phyloP scores from a whole-genome alignment of 2,329 filamentous ascomycete species.

The Sphaceloma murrayae region DNA sequence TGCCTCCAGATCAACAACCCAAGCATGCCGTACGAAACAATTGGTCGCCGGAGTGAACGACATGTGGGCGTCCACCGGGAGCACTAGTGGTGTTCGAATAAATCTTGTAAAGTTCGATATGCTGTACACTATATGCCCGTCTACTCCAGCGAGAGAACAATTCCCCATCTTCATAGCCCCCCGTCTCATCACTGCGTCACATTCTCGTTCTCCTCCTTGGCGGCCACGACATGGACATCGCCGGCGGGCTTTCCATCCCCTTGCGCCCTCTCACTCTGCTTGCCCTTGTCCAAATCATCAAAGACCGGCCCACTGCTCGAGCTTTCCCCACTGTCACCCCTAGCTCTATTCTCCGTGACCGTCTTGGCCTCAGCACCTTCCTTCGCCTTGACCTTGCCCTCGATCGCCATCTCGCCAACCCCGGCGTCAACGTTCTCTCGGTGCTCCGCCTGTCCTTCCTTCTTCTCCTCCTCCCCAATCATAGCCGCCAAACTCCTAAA shows the following conservation, averaged over 20 bases:
- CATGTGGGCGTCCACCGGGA: no score
- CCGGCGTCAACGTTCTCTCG: constrained; percentile 32
- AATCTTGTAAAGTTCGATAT: no score
- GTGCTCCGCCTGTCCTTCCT: constrained; percentile 29
- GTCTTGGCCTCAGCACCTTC: background rate
- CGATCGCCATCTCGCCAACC: no score
- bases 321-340: constrained; percentile 25
- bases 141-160: no score
- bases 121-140: no score
- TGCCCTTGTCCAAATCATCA: constrained; percentile 16
- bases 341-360: constrained; percentile 20
- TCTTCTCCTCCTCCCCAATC: constrained; percentile 57
- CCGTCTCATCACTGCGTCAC: background rate
- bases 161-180: no score
- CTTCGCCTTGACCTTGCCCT: constrained; percentile 18
- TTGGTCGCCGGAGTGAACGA: no score
- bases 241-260: constrained; percentile 21
- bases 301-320: constrained; percentile 17
- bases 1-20: no score
- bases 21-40: no score
- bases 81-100: no score
- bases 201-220: background rate
- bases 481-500: constrained; percentile 80
- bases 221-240: constrained; percentile 12
- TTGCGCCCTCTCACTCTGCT: constrained; percentile 20